A percentile compares a stretch with the other conserved stretches of the same genome.
phyloP scores from a whole-genome alignment of 768 basidiomycete genomes.

The Tricholoma saponaceum region DNA sequence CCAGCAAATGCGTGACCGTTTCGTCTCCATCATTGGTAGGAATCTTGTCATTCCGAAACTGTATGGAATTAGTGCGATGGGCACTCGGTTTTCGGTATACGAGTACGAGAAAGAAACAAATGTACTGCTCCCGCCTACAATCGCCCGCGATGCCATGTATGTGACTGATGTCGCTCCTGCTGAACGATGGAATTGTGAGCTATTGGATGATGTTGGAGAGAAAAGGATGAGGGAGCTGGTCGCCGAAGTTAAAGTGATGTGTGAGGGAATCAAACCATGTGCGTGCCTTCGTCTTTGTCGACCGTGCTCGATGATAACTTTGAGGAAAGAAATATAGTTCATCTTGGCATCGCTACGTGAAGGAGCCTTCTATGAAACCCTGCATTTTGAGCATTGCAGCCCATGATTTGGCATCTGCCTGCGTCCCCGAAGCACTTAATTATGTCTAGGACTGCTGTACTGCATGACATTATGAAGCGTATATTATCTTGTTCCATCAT shows the following conservation, averaged over 20 bases:
- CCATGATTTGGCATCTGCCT: too few species aligned
- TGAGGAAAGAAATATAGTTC: not conserved
- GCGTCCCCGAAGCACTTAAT: too few species aligned
- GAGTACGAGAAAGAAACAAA: slow-evolving; percentile 6
- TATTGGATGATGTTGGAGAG: slow-evolving; percentile 6
- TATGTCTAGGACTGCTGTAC: too few species aligned
- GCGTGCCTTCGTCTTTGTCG: not conserved
- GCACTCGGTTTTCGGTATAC: slow-evolving; percentile 14
- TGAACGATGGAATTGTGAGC: slow-evolving; percentile 14
- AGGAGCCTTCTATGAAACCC: too few species aligned
- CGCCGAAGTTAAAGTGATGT: not conserved
- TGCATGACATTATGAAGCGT: too few species aligned
- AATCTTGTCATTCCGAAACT: slow-evolving; percentile 12
- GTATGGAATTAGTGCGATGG: slow-evolving; percentile 15
- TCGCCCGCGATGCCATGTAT: slow-evolving; percentile 8
- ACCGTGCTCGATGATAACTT: not conserved
- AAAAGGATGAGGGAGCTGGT: not conserved
- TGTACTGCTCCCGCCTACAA: slow-evolving; percentile 5
- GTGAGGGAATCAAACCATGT: not conserved
- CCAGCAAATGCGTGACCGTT: not conserved
- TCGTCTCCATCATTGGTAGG: not conserved
- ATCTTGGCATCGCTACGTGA: not conserved
- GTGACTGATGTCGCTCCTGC: slow-evolving; percentile 16
- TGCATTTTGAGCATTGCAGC: too few species aligned
- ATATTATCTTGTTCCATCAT: too few species aligned